phyloP scores from a whole-genome alignment of 75 land plant genomes.

The Pinus tabuliformis region DNA sequence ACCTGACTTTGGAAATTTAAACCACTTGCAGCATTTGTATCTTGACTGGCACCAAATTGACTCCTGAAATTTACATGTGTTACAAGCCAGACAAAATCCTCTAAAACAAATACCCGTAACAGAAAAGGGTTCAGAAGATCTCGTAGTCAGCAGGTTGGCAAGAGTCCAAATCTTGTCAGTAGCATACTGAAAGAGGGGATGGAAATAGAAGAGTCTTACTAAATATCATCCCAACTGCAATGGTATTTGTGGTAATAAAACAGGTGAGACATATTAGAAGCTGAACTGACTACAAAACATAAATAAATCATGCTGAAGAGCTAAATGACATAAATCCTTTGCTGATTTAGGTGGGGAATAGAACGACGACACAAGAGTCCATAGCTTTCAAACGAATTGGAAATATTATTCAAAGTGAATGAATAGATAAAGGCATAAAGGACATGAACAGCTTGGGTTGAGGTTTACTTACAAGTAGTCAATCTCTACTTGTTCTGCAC shows the following conservation, averaged over 20 bases:
- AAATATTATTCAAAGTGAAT: too few species aligned
- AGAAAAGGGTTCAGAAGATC: neutral
- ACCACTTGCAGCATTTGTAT: constrained; percentile 2
- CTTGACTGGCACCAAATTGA: constrained; percentile 29
- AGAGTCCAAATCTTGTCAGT: neutral
- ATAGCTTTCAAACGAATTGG: too few species aligned
- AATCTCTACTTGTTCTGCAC: constrained; percentile 21
- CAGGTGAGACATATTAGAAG: neutral
- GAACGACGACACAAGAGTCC: too few species aligned
- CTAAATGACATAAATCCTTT: neutral
- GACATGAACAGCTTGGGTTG: too few species aligned
- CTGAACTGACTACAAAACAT: neutral
- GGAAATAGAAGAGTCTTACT: neutral
- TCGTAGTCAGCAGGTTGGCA: neutral
- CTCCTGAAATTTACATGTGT: constrained; percentile 23
- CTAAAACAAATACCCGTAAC: neutral
- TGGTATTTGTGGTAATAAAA: neutral
- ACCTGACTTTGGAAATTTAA: neutral
- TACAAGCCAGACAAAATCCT: neutral
- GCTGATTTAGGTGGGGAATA: too few species aligned
- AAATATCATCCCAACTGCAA: neutral
- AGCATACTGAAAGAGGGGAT: neutral
- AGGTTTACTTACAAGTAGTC: constrained; percentile 41
- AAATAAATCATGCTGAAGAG: neutral
- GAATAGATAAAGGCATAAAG: too few species aligned